A percentile compares a stretch with the other conserved stretches of the same genome.
phyloP scores from a whole-genome alignment of 2,329 filamentous ascomycete genomes.

The Penicillium nordicum region DNA sequence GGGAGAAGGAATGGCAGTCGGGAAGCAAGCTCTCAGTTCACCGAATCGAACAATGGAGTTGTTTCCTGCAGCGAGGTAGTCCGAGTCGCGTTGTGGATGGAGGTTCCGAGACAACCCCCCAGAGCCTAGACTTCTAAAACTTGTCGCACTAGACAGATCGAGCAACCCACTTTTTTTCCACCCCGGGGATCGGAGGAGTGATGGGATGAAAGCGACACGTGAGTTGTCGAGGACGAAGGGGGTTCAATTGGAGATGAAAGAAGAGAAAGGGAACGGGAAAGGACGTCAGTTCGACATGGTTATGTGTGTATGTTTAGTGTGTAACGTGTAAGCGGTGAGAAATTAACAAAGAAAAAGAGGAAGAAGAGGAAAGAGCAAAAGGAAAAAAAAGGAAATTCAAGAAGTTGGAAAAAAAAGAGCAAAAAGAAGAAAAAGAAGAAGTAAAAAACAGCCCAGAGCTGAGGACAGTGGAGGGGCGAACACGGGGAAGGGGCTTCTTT shows the following conservation, averaged over 20 bases:
- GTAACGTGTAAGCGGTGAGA: neutral
- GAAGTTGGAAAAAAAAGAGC: conserved; percentile 10
- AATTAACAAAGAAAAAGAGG: conserved; percentile 7
- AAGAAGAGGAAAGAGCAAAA: neutral
- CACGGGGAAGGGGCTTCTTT: conserved; percentile 25
- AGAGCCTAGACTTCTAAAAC: conserved; percentile 2
- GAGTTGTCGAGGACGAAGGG: conserved; percentile 5
- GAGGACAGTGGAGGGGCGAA: conserved; percentile 17
- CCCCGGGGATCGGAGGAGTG: neutral
- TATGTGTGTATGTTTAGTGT: neutral
- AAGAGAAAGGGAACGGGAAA: conserved; percentile 9
- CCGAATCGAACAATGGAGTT: conserved; percentile 31
- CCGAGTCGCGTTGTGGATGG: conserved; percentile 23
- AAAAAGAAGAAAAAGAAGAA: neutral
- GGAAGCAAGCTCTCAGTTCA: conserved; percentile 15
- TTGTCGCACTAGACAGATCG: conserved; percentile 1
- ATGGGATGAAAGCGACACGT: conserved; percentile 3
- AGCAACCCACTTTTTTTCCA: conserved; percentile 3
- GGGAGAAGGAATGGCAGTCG: conserved; percentile 18
- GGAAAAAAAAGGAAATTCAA: conserved; percentile 2
- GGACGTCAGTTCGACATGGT: conserved; percentile 15
- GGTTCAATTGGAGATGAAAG: conserved; percentile 3
- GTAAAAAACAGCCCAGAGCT: neutral
- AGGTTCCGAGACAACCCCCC: conserved; percentile 22
- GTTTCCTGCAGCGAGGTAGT: conserved; percentile 29